Conservation (phyloP, 306 rosid genomes). For the Vigna hirtella region DNA sequence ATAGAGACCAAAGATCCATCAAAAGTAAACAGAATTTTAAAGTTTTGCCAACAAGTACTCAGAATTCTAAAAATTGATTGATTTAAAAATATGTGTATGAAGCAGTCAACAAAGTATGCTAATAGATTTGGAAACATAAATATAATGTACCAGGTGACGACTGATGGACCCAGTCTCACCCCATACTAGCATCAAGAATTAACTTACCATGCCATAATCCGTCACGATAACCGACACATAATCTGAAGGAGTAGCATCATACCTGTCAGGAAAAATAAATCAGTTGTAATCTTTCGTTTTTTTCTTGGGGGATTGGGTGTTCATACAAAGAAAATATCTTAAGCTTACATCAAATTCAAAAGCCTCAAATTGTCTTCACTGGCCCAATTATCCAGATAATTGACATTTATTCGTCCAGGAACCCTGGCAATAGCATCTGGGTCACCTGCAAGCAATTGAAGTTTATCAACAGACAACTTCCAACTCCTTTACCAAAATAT, state of each 20-base stretch:
- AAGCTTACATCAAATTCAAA: conserved; percentile 75
- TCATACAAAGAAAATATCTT: conserved; percentile 28
- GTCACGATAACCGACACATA: conserved; percentile 82
- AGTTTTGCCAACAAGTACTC: not conserved
- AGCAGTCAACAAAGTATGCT: not conserved
- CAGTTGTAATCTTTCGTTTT: not conserved
- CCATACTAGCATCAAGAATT: not conserved
- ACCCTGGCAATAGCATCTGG: conserved; percentile 70
- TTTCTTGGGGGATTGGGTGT: not conserved
- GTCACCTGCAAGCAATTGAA: conserved; percentile 66
- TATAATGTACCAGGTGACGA: not conserved
- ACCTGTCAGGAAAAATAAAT: conserved; percentile 59
- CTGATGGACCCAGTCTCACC: not conserved
- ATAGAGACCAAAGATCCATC: not conserved
- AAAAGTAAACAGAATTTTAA: not conserved
- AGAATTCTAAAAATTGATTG: not conserved
- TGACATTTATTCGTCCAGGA: conserved; percentile 74
- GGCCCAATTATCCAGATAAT: conserved; percentile 58
- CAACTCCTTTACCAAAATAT: conserved; percentile 18
- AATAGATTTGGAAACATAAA: conserved; percentile 2
- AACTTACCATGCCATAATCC: conserved; percentile 92
- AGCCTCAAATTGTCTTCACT: conserved; percentile 67
- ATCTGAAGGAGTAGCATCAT: conserved; percentile 87
- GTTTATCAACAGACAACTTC: conserved; percentile 36
- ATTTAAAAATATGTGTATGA: not conserved